phyloP scores from a whole-genome alignment of 164 flowering plant genomes.

The Vitis amurensis region DNA sequence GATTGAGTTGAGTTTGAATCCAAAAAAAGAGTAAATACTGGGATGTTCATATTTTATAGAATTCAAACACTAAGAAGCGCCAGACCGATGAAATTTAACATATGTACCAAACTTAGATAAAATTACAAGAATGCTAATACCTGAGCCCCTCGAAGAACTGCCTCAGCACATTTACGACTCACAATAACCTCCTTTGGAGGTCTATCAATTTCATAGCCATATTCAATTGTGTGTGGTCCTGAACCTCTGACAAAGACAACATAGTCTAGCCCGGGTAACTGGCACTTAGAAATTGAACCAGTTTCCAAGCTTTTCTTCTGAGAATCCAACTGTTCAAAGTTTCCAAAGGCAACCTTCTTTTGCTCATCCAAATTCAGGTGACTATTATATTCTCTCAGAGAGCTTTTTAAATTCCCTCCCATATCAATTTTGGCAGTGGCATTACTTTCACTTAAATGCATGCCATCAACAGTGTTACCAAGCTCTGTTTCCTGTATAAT shows the following conservation, averaged over 20 bases:
- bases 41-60: no score
- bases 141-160: slow-evolving; percentile 99
- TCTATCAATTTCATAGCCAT: slow-evolving; percentile 37
- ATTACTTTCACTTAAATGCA: slow-evolving; percentile 1
- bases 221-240: slow-evolving; percentile 73
- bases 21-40: no score
- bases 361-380: slow-evolving; percentile 3
- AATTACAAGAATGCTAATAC: slow-evolving; percentile 25
- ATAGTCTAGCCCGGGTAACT: slow-evolving; percentile 75
- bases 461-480: slow-evolving; percentile 7
- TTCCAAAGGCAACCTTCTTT: slow-evolving; percentile 1
- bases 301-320: slow-evolving; percentile 9
- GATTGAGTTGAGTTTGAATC: no score
- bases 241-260: slow-evolving; percentile 83
- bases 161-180: slow-evolving; percentile 98
- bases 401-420: slow-evolving; percentile 4
- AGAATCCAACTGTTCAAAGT: slow-evolving; percentile 10
- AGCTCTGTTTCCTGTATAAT: slow-evolving; percentile 28
- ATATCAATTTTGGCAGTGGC: slow-evolving; percentile 8
- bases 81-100: no score
- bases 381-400: slow-evolving; percentile 10
- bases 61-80: no score
- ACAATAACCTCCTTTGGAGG: slow-evolving; percentile 85
- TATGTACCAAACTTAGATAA: not conserved
- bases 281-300: slow-evolving; percentile 55